Evolutionary conservation across 2,329 filamentous ascomycete genomes (phyloP), one percentile per base, ranked within the genome.

Genomic region (Fusarium nygamai): DNA sequence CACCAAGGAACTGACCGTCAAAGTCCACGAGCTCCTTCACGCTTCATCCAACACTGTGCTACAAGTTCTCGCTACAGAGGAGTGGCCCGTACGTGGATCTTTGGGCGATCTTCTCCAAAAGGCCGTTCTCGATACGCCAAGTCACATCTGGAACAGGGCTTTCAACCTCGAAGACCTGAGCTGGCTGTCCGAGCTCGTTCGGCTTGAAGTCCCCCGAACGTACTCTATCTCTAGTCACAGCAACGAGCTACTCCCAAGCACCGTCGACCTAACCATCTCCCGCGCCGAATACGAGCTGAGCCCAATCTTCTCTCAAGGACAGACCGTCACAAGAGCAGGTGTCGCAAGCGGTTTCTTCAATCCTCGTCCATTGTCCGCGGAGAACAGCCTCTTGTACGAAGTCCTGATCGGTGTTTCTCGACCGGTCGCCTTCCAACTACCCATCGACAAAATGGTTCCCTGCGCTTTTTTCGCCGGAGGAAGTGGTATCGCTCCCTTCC

Each of bases 301-400:
- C 53, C 79, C 84, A 0, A 84, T 83, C 1, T 85, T 86, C 61
- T 78, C 83, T 0, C 81, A 81, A 5, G 73, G 78, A 5, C 71
- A 79, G 2, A 72, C 80, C 1, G 61, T 83, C 22, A 73, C 75
- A 3, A 83, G 86, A 5, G 82, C 84, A 11, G 87, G 87, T 16
- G 86, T 89, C 2, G 85, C 85, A 22, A 89, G 87, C 63, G 86
- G 86, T 10, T 89, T 88, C 74, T 81, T 89, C n/a, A 89, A 89
- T 61, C 87, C 87, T 0, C 46, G 57, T 9, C 71, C 67, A 0
- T 24, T 79, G 78, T n/a, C 68, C 4, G 82, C 83, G 36, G 78
- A 84, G 24, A 81, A 83, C 81, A 50, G 79, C 80, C 8, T 85
- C 85, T 24, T 63, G 9, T 59, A 88, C 24, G 85, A 87, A 43